Conservation (phyloP, 2,329 filamentous ascomycete genomes). For the Trichoderma sp. region DNA sequence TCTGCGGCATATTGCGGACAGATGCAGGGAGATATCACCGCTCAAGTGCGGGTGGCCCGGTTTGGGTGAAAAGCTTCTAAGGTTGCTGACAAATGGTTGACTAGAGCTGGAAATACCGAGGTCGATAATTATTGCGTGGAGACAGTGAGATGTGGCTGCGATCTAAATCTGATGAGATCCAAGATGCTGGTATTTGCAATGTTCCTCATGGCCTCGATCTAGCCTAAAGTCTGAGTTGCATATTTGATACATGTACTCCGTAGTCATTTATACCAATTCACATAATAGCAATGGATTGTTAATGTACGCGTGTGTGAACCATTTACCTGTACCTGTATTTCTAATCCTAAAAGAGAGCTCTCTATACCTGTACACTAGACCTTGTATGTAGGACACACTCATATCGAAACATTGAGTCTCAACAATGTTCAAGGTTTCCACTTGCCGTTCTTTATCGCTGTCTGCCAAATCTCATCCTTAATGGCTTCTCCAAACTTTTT, state of each 20-base stretch:
- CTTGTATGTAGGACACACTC: neutral
- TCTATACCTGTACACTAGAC: neutral
- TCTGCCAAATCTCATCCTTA: conserved; percentile 25
- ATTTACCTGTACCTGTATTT: neutral
- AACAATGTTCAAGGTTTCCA: neutral
- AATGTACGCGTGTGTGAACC: neutral
- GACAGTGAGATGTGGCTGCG: neutral
- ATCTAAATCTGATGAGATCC: neutral
- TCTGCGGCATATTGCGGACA: conserved; percentile 15
- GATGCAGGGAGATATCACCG: conserved; percentile 1
- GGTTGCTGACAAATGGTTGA: neutral
- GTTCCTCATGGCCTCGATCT: neutral
- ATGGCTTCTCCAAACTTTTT: conserved; percentile 28
- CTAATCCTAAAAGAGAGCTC: neutral
- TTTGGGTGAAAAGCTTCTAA: neutral
- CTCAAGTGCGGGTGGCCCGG: neutral
- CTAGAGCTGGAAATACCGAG: neutral
- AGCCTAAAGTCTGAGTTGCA: neutral
- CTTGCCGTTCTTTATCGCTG: neutral
- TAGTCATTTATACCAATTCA: neutral
- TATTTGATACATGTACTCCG: neutral
- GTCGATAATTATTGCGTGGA: neutral
- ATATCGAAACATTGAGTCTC: neutral
- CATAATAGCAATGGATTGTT: neutral
- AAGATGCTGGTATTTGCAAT: neutral